Conservation (phyloP, 2,329 filamentous ascomycete genomes). For the Escovopsis sp. region DNA sequence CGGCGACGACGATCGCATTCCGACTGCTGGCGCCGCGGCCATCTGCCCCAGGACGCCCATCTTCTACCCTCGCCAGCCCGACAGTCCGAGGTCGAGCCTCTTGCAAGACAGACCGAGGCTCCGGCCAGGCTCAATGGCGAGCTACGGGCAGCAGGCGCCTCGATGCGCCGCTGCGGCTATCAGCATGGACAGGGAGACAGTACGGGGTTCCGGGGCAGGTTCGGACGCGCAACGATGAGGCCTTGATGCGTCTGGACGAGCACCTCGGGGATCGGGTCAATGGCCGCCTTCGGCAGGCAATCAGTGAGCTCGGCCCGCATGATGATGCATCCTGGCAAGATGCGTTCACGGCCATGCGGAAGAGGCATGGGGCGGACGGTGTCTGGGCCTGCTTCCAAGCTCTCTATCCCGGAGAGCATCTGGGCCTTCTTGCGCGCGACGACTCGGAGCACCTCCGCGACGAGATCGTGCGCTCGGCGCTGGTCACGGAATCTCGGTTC, state of each 20-base stretch:
- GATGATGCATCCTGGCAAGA: constrained; percentile 9
- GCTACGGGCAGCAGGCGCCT: not conserved
- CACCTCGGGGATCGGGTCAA: not conserved
- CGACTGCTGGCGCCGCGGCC: constrained; percentile 2
- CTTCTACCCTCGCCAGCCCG: constrained; percentile 1
- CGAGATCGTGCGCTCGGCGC: constrained; percentile 15
- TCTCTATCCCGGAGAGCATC: constrained; percentile 8
- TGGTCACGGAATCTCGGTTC: constrained; percentile 13
- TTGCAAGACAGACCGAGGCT: constrained; percentile 2
- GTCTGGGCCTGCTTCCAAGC: constrained; percentile 15
- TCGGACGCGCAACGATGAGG: not conserved
- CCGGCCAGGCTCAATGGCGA: constrained; percentile 4
- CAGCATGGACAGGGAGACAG: constrained; percentile 9
- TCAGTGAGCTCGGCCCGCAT: constrained; percentile 4
- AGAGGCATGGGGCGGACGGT: constrained; percentile 10
- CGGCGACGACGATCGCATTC: not conserved
- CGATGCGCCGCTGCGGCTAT: constrained; percentile 2
- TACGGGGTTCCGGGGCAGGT: constrained; percentile 9
- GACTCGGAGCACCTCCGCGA: constrained; percentile 16
- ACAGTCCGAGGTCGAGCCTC: constrained; percentile 3
- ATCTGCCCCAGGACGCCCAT: constrained; percentile 8
- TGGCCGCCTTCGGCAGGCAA: constrained; percentile 1
- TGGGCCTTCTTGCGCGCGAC: constrained; percentile 9
- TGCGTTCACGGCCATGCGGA: constrained; percentile 8
- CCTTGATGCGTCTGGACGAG: not conserved